A percentile compares a stretch with the other conserved stretches of the same genome.
Conservation (phyloP, 2,329 filamentous ascomycete species). For the Fusarium liriodendri region DNA sequence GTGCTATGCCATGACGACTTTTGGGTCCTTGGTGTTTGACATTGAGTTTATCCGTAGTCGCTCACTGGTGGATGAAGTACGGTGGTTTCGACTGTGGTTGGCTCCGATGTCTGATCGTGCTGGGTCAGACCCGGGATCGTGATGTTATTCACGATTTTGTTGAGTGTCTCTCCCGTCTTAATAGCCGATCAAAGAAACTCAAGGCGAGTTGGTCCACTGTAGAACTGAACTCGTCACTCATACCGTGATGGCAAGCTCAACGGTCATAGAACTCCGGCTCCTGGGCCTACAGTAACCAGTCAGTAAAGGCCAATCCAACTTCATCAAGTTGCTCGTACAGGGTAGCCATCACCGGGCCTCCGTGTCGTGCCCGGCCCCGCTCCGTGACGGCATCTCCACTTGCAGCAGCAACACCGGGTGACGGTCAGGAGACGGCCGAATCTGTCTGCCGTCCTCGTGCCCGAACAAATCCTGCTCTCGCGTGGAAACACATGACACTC, state of each 20-base stretch:
- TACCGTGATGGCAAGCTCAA: neutral
- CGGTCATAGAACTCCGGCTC: neutral
- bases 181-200: neutral
- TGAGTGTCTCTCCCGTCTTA: neutral
- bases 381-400: constrained; percentile 32
- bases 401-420: constrained; percentile 27
- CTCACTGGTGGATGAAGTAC: constrained; percentile 8
- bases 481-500: constrained; percentile 19
- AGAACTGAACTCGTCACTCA: neutral
- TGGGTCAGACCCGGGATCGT: constrained; percentile 4
- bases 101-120: neutral
- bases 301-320: neutral
- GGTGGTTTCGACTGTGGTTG: neutral
- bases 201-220: neutral
- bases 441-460: constrained; percentile 24
- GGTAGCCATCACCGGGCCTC: constrained; percentile 29
- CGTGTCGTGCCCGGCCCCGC: constrained; percentile 31
- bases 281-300: neutral
- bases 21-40: neutral
- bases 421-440: constrained; percentile 34
- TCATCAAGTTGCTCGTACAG: constrained; percentile 14
- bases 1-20: neutral
- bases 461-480: constrained; percentile 11
- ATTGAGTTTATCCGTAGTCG: neutral
- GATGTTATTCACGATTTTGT: constrained; percentile 12